Percentiles rank a stretch among this genome's conserved stretches.
Evolutionary conservation across 2,329 filamentous ascomycete species (phyloP).

Genomic region (Penicillium palitans): DNA sequence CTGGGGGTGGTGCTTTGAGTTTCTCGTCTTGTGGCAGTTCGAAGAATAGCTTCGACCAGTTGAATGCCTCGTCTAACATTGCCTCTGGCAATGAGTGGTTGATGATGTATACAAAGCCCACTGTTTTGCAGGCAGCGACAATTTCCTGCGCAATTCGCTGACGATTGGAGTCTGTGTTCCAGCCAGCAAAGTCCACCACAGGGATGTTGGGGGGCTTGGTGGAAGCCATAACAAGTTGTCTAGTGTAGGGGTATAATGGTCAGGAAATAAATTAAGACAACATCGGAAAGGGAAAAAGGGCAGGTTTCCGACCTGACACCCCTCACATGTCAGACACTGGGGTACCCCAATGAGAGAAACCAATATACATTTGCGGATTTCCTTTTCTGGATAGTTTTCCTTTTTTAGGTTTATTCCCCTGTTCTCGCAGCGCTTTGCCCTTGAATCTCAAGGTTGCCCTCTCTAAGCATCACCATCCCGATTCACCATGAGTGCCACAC

Average conservation of each 20-base stretch:
- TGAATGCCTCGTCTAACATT: constrained; percentile 47
- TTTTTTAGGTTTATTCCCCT: neutral
- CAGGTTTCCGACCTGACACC: neutral
- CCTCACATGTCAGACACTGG: neutral
- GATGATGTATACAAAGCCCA: constrained; percentile 52
- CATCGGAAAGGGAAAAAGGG: neutral
- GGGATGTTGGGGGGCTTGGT: constrained; percentile 31
- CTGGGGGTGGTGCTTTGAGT: constrained; percentile 52
- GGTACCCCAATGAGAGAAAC: neutral
- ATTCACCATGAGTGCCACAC: neutral
- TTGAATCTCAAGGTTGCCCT: neutral
- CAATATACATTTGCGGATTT: neutral
- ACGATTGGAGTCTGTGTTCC: constrained; percentile 33
- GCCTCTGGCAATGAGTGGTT: constrained; percentile 48
- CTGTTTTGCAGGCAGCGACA: constrained; percentile 44
- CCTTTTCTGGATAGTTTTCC: neutral
- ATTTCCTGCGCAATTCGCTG: constrained; percentile 41
- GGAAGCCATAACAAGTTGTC: neutral
- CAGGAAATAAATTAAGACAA: neutral
- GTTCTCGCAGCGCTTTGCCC: neutral
- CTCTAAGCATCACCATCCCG: neutral
- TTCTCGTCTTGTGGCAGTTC: constrained; percentile 48
- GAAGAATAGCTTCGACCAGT: constrained; percentile 48
- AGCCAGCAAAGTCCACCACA: constrained; percentile 43
- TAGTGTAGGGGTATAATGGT: neutral